Conservation (phyloP, 2,329 filamentous ascomycete species). For the Trichoderma atrobrunneum region DNA sequence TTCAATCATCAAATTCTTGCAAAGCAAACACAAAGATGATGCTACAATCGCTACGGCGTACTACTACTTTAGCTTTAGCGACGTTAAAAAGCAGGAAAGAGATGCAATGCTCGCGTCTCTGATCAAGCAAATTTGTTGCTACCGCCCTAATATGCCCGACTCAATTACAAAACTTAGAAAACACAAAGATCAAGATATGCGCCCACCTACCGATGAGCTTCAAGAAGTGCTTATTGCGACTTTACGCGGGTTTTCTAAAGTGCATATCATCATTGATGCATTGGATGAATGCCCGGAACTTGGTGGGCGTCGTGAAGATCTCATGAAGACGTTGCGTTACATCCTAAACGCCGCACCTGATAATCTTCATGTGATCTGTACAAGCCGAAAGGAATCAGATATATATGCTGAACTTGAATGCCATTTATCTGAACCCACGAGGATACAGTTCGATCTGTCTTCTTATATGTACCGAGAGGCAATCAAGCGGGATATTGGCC, state of each 20-base stretch:
- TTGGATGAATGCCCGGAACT: slow-evolving; percentile 14
- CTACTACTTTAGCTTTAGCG: slow-evolving; percentile 17
- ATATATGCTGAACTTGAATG: background rate
- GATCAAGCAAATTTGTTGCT: slow-evolving; percentile 11
- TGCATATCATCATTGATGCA: slow-evolving; percentile 12
- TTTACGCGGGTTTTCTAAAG: background rate
- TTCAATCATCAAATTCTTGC: background rate
- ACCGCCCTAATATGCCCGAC: slow-evolving; percentile 1
- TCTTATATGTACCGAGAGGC: background rate
- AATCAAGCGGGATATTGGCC: background rate
- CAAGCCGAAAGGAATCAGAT: slow-evolving; percentile 7
- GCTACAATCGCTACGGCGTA: background rate
- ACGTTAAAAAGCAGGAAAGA: slow-evolving; percentile 1
- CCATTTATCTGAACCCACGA: background rate
- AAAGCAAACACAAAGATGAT: background rate
- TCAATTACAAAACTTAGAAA: background rate
- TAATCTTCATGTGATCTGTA: slow-evolving; percentile 17
- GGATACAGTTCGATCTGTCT: background rate
- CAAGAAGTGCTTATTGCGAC: background rate
- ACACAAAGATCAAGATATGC: background rate
- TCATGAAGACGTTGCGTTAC: background rate
- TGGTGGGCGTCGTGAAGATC: background rate
- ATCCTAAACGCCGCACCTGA: background rate
- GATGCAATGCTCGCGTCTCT: slow-evolving; percentile 15
- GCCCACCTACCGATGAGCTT: background rate